Evolutionary conservation across 768 basidiomycete species (phyloP).

Genomic region (Strobilomyces dryophilus): DNA sequence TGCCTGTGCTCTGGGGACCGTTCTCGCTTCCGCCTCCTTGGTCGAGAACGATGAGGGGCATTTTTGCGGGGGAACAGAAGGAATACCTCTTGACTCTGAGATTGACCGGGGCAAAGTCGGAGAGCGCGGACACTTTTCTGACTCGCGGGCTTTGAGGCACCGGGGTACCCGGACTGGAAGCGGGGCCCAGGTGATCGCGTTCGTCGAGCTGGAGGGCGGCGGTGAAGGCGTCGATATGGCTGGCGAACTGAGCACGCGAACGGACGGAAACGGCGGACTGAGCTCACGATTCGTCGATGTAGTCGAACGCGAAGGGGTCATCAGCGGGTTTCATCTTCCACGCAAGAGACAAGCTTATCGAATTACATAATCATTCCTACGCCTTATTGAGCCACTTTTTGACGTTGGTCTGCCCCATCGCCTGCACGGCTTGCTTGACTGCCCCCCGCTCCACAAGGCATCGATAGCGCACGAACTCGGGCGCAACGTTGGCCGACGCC

Average conservation of each 20-base stretch:
- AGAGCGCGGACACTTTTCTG: conserved; percentile 77
- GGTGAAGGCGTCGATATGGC: conserved; percentile 73
- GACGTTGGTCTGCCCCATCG: conserved; percentile 61
- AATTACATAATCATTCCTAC: conserved; percentile 24
- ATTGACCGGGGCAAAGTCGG: conserved; percentile 90
- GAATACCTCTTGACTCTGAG: conserved; percentile 69
- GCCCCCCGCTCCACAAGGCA: conserved; percentile 60
- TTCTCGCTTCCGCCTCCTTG: conserved; percentile 36
- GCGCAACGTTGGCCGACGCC: conserved; percentile 46
- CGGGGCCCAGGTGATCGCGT: conserved; percentile 17
- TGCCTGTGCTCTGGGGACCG: conserved; percentile 42
- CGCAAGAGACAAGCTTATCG: neutral
- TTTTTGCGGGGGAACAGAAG: neutral
- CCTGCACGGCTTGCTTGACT: conserved; percentile 64
- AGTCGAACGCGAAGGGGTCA: conserved; percentile 46
- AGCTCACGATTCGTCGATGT: conserved; percentile 68
- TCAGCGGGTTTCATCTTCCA: conserved; percentile 13
- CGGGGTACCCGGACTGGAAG: conserved; percentile 25
- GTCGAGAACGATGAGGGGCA: conserved; percentile 2
- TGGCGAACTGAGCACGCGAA: conserved; percentile 21
- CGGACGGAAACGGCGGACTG: neutral
- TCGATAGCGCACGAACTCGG: conserved; percentile 74
- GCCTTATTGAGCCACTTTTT: conserved; percentile 76
- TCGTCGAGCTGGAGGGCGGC: conserved; percentile 69
- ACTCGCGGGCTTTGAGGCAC: conserved; percentile 44